Conservation (phyloP, 2,329 filamentous ascomycete genomes). For the Fusarium odoratissimum region DNA sequence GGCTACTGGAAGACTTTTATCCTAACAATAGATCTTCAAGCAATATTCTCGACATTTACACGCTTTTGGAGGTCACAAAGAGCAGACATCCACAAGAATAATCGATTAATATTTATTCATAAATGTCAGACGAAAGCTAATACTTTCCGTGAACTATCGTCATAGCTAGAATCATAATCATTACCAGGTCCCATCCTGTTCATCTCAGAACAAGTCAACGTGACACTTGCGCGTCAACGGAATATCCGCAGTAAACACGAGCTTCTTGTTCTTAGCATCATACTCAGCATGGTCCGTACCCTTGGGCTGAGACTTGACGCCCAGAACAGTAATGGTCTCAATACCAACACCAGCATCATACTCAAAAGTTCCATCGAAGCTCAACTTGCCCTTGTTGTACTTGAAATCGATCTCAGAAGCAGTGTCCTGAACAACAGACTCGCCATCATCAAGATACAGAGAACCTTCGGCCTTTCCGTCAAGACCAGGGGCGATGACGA, state of each 20-base stretch:
- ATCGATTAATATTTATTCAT: neutral
- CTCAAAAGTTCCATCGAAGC: slow-evolving; percentile 63
- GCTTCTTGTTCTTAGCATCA: slow-evolving; percentile 40
- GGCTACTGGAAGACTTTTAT: neutral
- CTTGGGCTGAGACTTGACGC: slow-evolving; percentile 40
- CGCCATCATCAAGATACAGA: slow-evolving; percentile 81
- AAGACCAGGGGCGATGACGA: slow-evolving; percentile 72
- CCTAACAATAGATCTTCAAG: no score
- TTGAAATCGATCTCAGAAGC: slow-evolving; percentile 70
- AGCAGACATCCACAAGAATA: neutral
- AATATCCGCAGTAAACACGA: slow-evolving; percentile 35
- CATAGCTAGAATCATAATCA: neutral
- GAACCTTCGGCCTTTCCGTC: slow-evolving; percentile 72
- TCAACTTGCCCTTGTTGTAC: slow-evolving; percentile 65
- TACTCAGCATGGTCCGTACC: slow-evolving; percentile 31
- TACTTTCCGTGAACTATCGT: neutral
- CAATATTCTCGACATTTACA: no score
- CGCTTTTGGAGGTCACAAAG: no score
- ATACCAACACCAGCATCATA: slow-evolving; percentile 60
- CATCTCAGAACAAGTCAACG: neutral
- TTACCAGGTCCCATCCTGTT: neutral
- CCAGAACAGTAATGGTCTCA: slow-evolving; percentile 61
- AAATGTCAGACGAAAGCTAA: neutral
- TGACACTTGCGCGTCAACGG: slow-evolving; percentile 33
- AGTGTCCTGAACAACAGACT: slow-evolving; percentile 67